Evolutionary conservation across 2,329 filamentous ascomycete species (phyloP), one percentile per base, ranked within the genome.

Genomic region (Thielaviopsis ethacetica): DNA sequence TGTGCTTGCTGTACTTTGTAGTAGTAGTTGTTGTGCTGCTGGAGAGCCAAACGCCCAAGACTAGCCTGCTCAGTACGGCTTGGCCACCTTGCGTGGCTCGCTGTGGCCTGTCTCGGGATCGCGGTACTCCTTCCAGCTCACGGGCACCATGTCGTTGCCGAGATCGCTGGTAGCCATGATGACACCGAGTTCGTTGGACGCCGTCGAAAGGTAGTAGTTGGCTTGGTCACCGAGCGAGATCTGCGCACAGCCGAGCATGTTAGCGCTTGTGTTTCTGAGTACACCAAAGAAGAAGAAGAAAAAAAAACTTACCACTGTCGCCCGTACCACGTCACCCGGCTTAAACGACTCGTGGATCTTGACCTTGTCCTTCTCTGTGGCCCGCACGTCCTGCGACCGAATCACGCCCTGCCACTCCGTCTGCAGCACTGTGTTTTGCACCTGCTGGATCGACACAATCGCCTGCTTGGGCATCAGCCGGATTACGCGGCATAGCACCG

Each of bases 331-430:
- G 73, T 98, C 93, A 0, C 93, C 93, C 0, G 94, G 91, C 64
- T 90, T 80, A 68, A 97, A 97, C 66, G 85, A 88, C 69, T 95
- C 90, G 64, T 88, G 85, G 63, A 97, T 87, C 69, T 86, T 88
- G 51, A 96, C 88, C 65, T 88, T 88, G 69, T 97, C 93, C 73
- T 96, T 95, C 73, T 98, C 93, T 19, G 93, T 95, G 2, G 90
- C 89, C 59, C 93, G 80, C 38, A 98, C 88, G 68, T 98, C 93
- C 73, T 97, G 91, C 63, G 85, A 82, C 19, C 90, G 80, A 62
- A 95, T 90, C 62, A 94, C 74, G 4, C 87, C 90, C 71, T 89
- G 85, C 80, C 91, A 94, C 65, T 90, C 85, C 56, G 88, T 86
- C 64, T 86, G 80, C 62, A 87, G 76, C 49, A 87, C 84, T 12